Percentiles rank a stretch among this genome's conserved stretches.
Conservation (phyloP, 768 basidiomycete genomes). For the Lactarius deliciosus region DNA sequence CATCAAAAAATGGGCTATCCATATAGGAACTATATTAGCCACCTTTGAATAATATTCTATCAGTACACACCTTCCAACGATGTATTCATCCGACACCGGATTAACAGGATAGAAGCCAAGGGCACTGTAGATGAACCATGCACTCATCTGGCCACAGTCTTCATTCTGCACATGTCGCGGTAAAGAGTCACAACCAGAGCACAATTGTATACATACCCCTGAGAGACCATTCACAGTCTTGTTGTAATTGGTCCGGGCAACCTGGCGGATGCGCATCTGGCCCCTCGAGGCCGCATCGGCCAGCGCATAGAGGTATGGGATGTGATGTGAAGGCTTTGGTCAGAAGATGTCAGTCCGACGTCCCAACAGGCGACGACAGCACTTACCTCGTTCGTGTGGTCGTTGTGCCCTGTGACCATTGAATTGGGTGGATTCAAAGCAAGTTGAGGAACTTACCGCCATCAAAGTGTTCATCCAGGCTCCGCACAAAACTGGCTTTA, state of each 20-base stretch:
- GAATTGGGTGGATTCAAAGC: background rate
- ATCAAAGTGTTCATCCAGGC: constrained; percentile 58
- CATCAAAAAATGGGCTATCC: constrained; percentile 51
- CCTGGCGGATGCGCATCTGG: constrained; percentile 67
- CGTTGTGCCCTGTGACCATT: constrained; percentile 60
- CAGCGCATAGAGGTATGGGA: constrained; percentile 77
- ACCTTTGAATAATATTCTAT: background rate
- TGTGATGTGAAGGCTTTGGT: constrained; percentile 75
- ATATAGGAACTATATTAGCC: background rate
- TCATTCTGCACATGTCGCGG: constrained; percentile 55
- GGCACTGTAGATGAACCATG: constrained; percentile 82
- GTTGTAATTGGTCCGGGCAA: constrained; percentile 65
- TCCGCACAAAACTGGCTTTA: constrained; percentile 59
- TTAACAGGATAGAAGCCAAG: constrained; percentile 87
- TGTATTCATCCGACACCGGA: constrained; percentile 71
- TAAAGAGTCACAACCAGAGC: background rate
- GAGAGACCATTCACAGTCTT: constrained; percentile 67
- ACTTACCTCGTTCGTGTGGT: constrained; percentile 75
- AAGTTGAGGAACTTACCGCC: constrained; percentile 38
- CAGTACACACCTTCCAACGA: constrained; percentile 64
- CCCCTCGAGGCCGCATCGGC: constrained; percentile 70
- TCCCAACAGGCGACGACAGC: background rate
- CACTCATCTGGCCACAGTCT: constrained; percentile 89
- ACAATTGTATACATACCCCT: constrained; percentile 49
- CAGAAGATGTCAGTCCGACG: background rate